Percentiles rank a stretch among this genome's conserved stretches.
Evolutionary conservation across 768 basidiomycete genomes (phyloP).

Genomic region (Leccinum arenicola): DNA sequence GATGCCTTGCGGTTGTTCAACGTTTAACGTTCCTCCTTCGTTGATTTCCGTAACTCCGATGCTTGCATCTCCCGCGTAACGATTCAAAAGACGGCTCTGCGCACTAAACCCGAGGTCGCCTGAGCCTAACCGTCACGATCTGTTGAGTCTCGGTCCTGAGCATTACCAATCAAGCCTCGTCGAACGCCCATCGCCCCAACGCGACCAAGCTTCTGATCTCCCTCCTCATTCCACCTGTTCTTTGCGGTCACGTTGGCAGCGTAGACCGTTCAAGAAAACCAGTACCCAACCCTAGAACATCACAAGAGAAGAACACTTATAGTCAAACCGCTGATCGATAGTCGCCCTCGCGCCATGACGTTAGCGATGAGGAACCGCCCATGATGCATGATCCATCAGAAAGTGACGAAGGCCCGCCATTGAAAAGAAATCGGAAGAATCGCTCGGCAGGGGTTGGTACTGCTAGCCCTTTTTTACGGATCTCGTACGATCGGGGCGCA

Average conservation of each 20-base stretch:
- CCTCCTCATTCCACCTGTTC: background rate
- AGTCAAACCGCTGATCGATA: slow-evolving; percentile 4
- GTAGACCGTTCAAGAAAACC: background rate
- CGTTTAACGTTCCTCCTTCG: too few species aligned
- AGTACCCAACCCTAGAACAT: background rate
- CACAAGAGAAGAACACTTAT: background rate
- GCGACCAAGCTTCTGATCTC: background rate
- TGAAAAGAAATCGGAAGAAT: slow-evolving; percentile 7
- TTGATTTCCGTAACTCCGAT: background rate
- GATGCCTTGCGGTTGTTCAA: too few species aligned
- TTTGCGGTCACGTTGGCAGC: background rate
- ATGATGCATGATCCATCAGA: slow-evolving; percentile 12
- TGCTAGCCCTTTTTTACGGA: background rate
- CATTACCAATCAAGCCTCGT: background rate
- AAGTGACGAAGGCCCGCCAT: slow-evolving; percentile 10
- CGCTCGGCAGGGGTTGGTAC: background rate
- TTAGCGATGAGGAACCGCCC: slow-evolving; percentile 1
- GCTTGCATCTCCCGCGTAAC: background rate
- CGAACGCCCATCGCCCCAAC: background rate
- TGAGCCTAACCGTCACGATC: background rate
- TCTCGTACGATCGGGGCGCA: background rate
- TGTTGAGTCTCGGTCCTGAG: background rate
- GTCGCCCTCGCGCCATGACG: background rate
- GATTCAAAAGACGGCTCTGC: background rate
- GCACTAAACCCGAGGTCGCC: background rate